phyloP scores from a whole-genome alignment of 371 early-diverging fungal species.

The Rhizopus delemar region DNA sequence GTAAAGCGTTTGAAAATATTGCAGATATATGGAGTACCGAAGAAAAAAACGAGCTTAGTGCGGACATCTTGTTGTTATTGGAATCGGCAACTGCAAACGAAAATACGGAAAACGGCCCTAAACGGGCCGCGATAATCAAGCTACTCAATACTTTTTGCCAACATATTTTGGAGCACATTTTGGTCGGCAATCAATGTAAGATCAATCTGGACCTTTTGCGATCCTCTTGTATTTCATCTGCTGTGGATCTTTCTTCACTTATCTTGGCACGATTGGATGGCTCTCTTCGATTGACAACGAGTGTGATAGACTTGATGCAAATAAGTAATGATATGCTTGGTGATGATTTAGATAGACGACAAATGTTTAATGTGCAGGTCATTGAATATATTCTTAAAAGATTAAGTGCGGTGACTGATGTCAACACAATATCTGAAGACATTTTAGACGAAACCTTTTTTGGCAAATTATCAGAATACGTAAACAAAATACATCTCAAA shows the following conservation, averaged over 20 bases:
- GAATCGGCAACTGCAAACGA: slow-evolving; percentile 23
- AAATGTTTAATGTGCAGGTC: slow-evolving; percentile 12
- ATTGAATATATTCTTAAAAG: slow-evolving; percentile 25
- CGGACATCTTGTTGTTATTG: slow-evolving; percentile 27
- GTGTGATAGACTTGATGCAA: slow-evolving; percentile 24
- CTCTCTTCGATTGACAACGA: slow-evolving; percentile 16
- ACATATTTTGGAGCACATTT: slow-evolving; percentile 30
- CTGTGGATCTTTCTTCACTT: slow-evolving; percentile 27
- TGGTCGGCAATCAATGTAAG: slow-evolving; percentile 30
- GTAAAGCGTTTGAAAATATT: slow-evolving; percentile 28
- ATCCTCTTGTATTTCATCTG: slow-evolving; percentile 23
- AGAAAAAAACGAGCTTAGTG: slow-evolving; percentile 15
- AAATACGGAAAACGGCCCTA: slow-evolving; percentile 7
- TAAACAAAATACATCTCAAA: slow-evolving; percentile 3
- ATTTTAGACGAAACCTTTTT: slow-evolving; percentile 28
- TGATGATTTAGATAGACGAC: background rate
- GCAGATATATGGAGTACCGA: slow-evolving; percentile 26
- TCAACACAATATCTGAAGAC: slow-evolving; percentile 18
- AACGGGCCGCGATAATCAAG: slow-evolving; percentile 13
- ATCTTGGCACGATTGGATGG: slow-evolving; percentile 14
- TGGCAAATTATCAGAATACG: slow-evolving; percentile 16
- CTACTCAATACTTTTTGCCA: slow-evolving; percentile 31
- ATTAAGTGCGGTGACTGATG: slow-evolving; percentile 25
- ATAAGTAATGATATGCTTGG: slow-evolving; percentile 22
- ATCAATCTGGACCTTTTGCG: slow-evolving; percentile 16